A percentile compares a stretch with the other conserved stretches of the same genome.
Conservation (phyloP, 2,329 filamentous ascomycete species). For the Colletotrichum camelliae region DNA sequence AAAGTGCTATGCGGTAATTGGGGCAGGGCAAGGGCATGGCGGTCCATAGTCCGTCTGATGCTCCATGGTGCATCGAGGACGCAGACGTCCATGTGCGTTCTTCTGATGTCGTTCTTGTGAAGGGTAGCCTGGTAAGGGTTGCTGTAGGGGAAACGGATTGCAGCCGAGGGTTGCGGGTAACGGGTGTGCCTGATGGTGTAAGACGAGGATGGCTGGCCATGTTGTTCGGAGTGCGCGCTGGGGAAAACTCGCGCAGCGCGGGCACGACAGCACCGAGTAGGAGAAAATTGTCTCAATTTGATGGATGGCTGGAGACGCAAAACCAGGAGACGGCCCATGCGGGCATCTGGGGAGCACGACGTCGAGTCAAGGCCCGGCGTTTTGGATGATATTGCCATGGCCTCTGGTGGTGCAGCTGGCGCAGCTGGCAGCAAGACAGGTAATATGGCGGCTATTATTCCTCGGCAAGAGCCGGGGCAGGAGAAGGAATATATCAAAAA, state of each 20-base stretch:
- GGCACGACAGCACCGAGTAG: neutral
- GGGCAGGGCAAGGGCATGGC: neutral
- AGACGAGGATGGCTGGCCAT: constrained; percentile 10
- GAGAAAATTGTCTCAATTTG: constrained; percentile 16
- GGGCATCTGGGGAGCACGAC: neutral
- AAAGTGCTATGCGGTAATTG: neutral
- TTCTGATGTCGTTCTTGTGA: neutral
- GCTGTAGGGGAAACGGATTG: neutral
- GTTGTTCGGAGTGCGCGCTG: constrained; percentile 1
- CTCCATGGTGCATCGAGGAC: neutral
- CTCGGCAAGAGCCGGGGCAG: neutral
- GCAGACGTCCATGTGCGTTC: neutral
- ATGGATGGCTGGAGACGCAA: neutral
- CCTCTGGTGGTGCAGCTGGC: neutral
- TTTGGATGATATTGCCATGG: neutral
- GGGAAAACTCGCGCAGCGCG: neutral
- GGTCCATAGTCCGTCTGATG: neutral
- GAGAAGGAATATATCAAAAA: neutral
- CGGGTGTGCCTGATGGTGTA: constrained; percentile 4
- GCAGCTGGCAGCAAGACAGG: neutral
- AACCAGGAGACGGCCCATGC: neutral
- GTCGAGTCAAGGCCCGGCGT: constrained; percentile 14
- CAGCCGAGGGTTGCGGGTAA: neutral
- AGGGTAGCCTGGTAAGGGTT: neutral
- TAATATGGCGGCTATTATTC: neutral